phyloP scores from a whole-genome alignment of 169 alveolate species.

The Ichthyophthirius multifiliis region DNA sequence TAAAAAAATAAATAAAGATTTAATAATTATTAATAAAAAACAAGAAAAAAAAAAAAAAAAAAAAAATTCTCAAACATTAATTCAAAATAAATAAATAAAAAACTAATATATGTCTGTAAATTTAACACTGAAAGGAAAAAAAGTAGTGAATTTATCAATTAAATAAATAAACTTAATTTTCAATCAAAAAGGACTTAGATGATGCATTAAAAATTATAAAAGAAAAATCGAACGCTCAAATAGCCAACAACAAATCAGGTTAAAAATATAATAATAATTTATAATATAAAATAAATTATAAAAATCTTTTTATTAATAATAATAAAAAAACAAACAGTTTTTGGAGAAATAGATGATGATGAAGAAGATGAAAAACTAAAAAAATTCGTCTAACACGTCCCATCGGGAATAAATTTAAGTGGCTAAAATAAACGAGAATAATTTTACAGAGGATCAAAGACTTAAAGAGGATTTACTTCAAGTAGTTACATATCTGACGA shows the following conservation, averaged over 20 bases:
- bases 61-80: no score
- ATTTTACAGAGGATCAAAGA: neutral
- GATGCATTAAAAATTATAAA: slow-evolving; percentile 1
- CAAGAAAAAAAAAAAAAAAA: no score
- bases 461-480: neutral
- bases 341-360: slow-evolving; percentile 4
- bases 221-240: neutral
- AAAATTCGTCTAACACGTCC: neutral
- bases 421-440: neutral
- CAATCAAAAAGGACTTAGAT: slow-evolving; percentile 3
- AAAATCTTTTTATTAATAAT: neutral
- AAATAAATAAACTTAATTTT: neutral
- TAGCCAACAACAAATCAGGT: neutral
- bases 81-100: neutral
- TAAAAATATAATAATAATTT: neutral
- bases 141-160: neutral
- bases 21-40: no score
- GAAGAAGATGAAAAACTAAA: neutral
- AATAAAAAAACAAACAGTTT: neutral
- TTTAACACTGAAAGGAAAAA: neutral
- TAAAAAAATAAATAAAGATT: no score
- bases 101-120: neutral
- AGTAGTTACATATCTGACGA: neutral
- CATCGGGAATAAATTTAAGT: neutral
- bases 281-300: neutral